Evolutionary conservation across 1,139 yeast genomes (phyloP), one percentile per base, ranked within the genome.

Genomic region (Diutina ranongensis): DNA sequence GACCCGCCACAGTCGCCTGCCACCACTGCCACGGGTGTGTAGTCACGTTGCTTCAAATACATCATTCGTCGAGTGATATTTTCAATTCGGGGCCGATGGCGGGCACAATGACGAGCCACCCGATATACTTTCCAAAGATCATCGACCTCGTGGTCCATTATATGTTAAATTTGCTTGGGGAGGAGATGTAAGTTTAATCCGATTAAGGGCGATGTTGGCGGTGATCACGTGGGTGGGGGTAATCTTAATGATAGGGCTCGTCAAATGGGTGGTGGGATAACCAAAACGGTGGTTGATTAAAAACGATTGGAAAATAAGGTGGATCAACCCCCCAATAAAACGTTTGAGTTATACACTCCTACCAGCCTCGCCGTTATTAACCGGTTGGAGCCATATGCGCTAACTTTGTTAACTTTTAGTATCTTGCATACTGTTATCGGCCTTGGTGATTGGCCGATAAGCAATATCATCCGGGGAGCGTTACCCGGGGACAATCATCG

Each of bases 381-480:
- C 28, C 9, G 28, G 28, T 25, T 25, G 9, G 10, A 25, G 28
- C 28, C 28, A 25, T 25, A 10, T 25, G 28, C 28, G 28, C 28
- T 25, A 10, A 25, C 28, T 10, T 5, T 7, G 10, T 25, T 10
- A 25, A 25, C 21, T 8, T n/a, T 35, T n/a, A n/a, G 21, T 35
- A 20, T 35, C 40, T n/a, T 21, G 40, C 40, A 31, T 5, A 21
- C 10, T 20, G 42, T 38, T 38, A 38, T 38, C 42, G 42, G 19
- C 12, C 19, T 16, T 22, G 42, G 9, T 38, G 31, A 38, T 38
- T 38, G 42, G 42, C 42, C 42, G 42, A 38, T 38, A 38, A 38
- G 42, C 18, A 22, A 4, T 9, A 4, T n/a, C n/a, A 20, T 15
- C 21, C 36, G 20, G 36, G 21, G 5, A 7, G 9, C 8, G 13